Conservation (phyloP, 2,329 filamentous ascomycete species). For the Botrytis hyacinthi region DNA sequence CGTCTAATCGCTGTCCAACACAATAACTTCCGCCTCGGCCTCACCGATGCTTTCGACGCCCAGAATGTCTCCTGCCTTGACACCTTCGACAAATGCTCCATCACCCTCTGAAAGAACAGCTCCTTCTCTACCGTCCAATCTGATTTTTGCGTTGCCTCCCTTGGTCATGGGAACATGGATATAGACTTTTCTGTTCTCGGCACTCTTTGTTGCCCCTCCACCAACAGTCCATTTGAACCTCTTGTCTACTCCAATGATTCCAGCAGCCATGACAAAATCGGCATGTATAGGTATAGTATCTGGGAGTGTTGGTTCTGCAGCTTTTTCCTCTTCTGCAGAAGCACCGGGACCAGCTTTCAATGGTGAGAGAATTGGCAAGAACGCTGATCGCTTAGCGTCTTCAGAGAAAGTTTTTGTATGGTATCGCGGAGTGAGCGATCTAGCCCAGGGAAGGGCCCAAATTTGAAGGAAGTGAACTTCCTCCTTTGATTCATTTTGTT, state of each 20-base stretch:
- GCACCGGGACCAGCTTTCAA: slow-evolving; percentile 65
- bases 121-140: slow-evolving; percentile 63
- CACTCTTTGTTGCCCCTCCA: slow-evolving; percentile 48
- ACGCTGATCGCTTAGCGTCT: slow-evolving; percentile 65
- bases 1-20: slow-evolving; percentile 28
- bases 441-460: slow-evolving; percentile 78
- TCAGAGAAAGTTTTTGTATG: slow-evolving; percentile 73
- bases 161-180: slow-evolving; percentile 80
- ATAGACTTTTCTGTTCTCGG: slow-evolving; percentile 69
- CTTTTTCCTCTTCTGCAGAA: slow-evolving; percentile 59
- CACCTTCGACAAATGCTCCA: slow-evolving; percentile 69
- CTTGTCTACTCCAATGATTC: slow-evolving; percentile 64
- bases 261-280: slow-evolving; percentile 79
- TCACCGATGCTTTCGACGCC: slow-evolving; percentile 66
- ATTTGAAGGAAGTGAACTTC: slow-evolving; percentile 86
- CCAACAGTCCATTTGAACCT: slow-evolving; percentile 73
- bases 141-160: slow-evolving; percentile 69
- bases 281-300: slow-evolving; percentile 81
- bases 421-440: slow-evolving; percentile 70
- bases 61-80: slow-evolving; percentile 63
- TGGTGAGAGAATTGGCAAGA: slow-evolving; percentile 75
- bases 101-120: slow-evolving; percentile 72
- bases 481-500: slow-evolving; percentile 71
- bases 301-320: slow-evolving; percentile 57
- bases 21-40: slow-evolving; percentile 37